Base-by-base conservation (phyloP, 257 asterid genomes). In the Paulownia fortunei region DNA sequence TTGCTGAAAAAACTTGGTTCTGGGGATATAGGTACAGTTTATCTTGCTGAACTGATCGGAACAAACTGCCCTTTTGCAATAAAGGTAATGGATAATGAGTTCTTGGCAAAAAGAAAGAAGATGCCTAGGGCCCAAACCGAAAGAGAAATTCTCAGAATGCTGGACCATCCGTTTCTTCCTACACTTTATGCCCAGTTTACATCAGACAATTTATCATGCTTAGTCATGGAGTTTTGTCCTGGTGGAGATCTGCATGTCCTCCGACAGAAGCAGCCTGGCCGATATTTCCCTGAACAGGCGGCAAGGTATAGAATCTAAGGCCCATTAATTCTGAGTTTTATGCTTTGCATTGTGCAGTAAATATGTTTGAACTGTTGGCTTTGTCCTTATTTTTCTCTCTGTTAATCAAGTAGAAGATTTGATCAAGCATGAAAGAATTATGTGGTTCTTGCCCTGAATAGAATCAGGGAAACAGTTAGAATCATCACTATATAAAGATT, bases 211-310 rank as follows among this genome's bases (percentile, higher is more conserved):
- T 82, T 88, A 60, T 84, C 93, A 4, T 91, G 97, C 76, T 84
- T 89, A 64, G 92, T 87, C 44, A 89, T 91, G 94, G 96, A 91
- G 81, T 91, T 84, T 78, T 91, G 94, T 80, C 93, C 96, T n/a
- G 97, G 97, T 47, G 97, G 97, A 44, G 97, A 91, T 80, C 79
- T 91, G 26, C 97, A 91, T 69, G 94, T 88, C n/a, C 91, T 91
- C 66, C 82, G 97, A 47, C 97, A 91, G 82, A 89, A 80, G 86
- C 97, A 89, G 79, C 89, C 91, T 3, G 88, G 87, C 41, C 71
- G 91, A 69, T 84, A 67, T 79, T 91, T 91, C 78, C 83, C 88
- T 5, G 94, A 91, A 81, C 89, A 87, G 47, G 97, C 85, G n/a
- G 90, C 97, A 23, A 89, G 97, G 97, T 91, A 82, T 82, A 59